Evolutionary conservation across 345 rosid genomes (phyloP).

Genomic region (Brassica napus): Da-Ae NC_063447.1:57904501-57905000

Average conservation of each 20-base stretch:
- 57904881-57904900: conserved; percentile 75
- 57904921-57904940: conserved; percentile 77
- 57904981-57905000: conserved; percentile 60
- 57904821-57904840: neutral
- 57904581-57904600: conserved; percentile 4
- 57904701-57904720: conserved; percentile 69
- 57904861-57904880: conserved; percentile 63
- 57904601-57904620: conserved; percentile 26
- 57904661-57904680: neutral
- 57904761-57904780: conserved; percentile 78
- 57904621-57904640: conserved; percentile 6
- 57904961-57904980: conserved; percentile 84
- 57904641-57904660: neutral
- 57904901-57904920: conserved; percentile 68
- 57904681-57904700: conserved; percentile 39
- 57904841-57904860: neutral
- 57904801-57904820: neutral
- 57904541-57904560: neutral
- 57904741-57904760: conserved; percentile 73
- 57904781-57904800: conserved; percentile 6
- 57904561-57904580: conserved; percentile 9
- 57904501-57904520: neutral
- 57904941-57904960: conserved; percentile 74
- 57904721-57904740: conserved; percentile 55
- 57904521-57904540: neutral